phyloP scores from a whole-genome alignment of 1,284 basidiomycete genomes.

The Marasmius oreades region DNA sequence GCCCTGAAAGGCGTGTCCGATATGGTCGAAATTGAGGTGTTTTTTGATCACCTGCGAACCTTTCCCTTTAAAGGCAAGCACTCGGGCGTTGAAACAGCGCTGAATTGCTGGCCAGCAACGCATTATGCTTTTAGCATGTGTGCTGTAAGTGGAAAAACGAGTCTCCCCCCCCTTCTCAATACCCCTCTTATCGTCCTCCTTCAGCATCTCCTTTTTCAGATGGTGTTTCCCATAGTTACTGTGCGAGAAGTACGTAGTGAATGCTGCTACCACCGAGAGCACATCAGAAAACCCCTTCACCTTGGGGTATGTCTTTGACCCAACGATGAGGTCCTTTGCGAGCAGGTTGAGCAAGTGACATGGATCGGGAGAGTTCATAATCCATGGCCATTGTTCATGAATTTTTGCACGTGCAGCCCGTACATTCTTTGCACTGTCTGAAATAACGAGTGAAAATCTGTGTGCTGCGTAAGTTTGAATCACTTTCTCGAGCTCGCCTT shows the following conservation, averaged over 20 bases:
- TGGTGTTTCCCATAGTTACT: slow-evolving; percentile 15
- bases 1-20: not conserved
- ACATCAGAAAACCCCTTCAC: slow-evolving; percentile 7
- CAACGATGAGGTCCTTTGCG: slow-evolving; percentile 14
- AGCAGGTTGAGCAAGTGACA: slow-evolving; percentile 16
- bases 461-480: slow-evolving; percentile 10
- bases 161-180: not conserved
- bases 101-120: slow-evolving; percentile 12
- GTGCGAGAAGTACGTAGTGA: slow-evolving; percentile 4
- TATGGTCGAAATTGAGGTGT: not conserved
- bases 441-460: slow-evolving; percentile 14
- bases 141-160: slow-evolving; percentile 13
- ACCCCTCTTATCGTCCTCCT: slow-evolving; percentile 9
- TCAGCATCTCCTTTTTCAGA: slow-evolving; percentile 12
- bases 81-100: not conserved
- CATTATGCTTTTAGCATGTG: slow-evolving; percentile 11
- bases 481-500: slow-evolving; percentile 6
- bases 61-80: slow-evolving; percentile 8
- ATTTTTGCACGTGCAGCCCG: slow-evolving; percentile 10
- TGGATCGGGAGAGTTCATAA: slow-evolving; percentile 16
- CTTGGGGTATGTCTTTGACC: slow-evolving; percentile 9
- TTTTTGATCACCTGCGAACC: not conserved
- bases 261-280: no score
- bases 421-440: slow-evolving; percentile 15
- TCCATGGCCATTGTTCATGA: slow-evolving; percentile 16